phyloP scores from a whole-genome alignment of 331 rosid species.

The Quercus tomentella region DNA sequence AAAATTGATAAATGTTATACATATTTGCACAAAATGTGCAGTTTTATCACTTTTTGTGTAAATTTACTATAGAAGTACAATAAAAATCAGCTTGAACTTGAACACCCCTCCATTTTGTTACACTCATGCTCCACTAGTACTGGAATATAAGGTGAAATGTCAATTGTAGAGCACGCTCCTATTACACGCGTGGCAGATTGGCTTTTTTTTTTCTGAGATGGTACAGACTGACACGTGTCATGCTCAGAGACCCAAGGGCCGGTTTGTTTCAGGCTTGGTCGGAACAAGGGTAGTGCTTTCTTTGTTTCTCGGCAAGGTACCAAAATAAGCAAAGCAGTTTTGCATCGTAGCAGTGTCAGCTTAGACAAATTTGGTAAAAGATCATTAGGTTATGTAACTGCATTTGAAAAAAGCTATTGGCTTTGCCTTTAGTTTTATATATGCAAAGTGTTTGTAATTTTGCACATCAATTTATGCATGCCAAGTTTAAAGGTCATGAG shows the following conservation, averaged over 20 bases:
- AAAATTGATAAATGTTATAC: no score
- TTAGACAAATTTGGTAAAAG: constrained; percentile 25
- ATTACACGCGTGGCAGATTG: not conserved
- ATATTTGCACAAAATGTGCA: no score
- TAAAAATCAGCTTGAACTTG: no score
- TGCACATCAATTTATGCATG: constrained; percentile 9
- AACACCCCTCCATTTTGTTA: not conserved
- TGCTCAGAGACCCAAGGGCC: not conserved
- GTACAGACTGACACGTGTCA: constrained; percentile 31
- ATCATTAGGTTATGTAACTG: constrained; percentile 14
- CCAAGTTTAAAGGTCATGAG: no score
- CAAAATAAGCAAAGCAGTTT: constrained; percentile 9
- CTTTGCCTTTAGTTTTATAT: not conserved
- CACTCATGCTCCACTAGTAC: not conserved
- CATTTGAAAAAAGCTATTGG: constrained; percentile 10
- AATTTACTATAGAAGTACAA: no score
- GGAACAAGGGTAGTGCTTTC: constrained; percentile 4
- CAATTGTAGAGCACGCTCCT: not conserved
- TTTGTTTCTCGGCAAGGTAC: not conserved
- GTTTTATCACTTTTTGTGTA: no score
- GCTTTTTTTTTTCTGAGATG: not conserved
- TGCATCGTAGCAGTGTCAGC: constrained; percentile 13
- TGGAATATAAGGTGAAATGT: not conserved
- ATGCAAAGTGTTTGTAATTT: not conserved
- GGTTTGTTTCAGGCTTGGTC: constrained; percentile 17